Base-by-base conservation (phyloP, 306 rosid species). In the Cicer cuneatum region DNA sequence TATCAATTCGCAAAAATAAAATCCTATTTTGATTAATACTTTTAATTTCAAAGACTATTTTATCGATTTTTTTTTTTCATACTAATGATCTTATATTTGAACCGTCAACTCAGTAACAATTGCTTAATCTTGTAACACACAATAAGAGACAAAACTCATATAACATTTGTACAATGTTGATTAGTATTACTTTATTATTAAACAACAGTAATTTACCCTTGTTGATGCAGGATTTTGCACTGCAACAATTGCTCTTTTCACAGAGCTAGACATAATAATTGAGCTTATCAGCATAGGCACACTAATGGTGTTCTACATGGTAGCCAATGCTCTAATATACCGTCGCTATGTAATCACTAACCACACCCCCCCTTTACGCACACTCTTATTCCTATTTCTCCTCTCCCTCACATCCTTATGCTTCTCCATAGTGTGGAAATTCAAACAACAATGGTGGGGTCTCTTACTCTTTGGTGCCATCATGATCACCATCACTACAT, bases 251-350 rank as follows among this genome's bases (percentile, higher is more conserved):
- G 98, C 98, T 2, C 87, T 94, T 0, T 94, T 94, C 87, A 92
- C 96, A 0, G 95, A 88, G 61, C 93, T 91, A 2, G 88, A 88
- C 60, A 82, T 91, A 19, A 88, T 94, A 40, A 51, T 94, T 13
- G 89, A 90, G 16, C 64, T 94, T 86, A 84, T 94, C 11, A 83
- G 84, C 78, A 82, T 91, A 2, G 98, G 97, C 46, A 90, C 97
- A 1, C 88, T 94, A 13, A 33, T 85, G 71, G 98, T 94, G 52
- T 90, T 88, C 90, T 94, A 91, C 90, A 87, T 91, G 57, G 98
- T 94, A 35, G 98, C 98, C 69, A 94, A 89, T 62, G 97, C 97
- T 49, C 87, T 89, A 43, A 81, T 94, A 56, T 94, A 91, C 60
- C 87, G 90, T 16, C 82, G 94, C n/a, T 94, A 90, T 10, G 93